Evolutionary conservation across 192 early-diverging fungal species (phyloP).

Genomic region (Coemansia sp.): DNA sequence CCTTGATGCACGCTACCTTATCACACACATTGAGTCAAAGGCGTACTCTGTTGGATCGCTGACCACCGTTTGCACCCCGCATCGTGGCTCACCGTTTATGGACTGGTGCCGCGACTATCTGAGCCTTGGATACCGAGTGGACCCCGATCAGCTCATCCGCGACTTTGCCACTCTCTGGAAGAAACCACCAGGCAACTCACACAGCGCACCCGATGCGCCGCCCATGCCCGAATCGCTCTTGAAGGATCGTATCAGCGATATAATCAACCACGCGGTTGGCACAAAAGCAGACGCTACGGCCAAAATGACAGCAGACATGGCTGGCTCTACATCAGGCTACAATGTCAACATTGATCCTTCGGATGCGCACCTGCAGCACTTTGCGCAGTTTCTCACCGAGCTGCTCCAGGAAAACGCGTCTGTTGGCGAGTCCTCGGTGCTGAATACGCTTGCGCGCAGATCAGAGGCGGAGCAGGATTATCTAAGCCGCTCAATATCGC

Average conservation of each 20-base stretch:
- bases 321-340: background rate
- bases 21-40: slow-evolving; percentile 75
- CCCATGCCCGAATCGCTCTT: slow-evolving; percentile 23
- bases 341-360: slow-evolving; percentile 26
- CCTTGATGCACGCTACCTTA: slow-evolving; percentile 89
- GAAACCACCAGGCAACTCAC: background rate
- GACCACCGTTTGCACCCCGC: slow-evolving; percentile 93
- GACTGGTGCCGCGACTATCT: slow-evolving; percentile 89
- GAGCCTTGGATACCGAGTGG: slow-evolving; percentile 69
- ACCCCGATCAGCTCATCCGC: slow-evolving; percentile 47
- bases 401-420: slow-evolving; percentile 46
- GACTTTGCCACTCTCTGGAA: slow-evolving; percentile 53
- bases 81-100: slow-evolving; percentile 92
- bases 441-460: slow-evolving; percentile 22
- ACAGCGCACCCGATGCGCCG: slow-evolving; percentile 2
- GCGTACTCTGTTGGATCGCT: slow-evolving; percentile 75
- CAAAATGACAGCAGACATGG: background rate
- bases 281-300: background rate
- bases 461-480: slow-evolving; percentile 31
- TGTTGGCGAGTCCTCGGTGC: slow-evolving; percentile 33
- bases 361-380: slow-evolving; percentile 35
- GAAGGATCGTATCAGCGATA: slow-evolving; percentile 29
- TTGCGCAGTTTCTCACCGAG: slow-evolving; percentile 46
- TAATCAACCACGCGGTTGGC: slow-evolving; percentile 38
- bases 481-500: slow-evolving; percentile 27